Evolutionary conservation across 139 green algal genomes (phyloP).

Genomic region (Tetradesmus obliquus): DNA sequence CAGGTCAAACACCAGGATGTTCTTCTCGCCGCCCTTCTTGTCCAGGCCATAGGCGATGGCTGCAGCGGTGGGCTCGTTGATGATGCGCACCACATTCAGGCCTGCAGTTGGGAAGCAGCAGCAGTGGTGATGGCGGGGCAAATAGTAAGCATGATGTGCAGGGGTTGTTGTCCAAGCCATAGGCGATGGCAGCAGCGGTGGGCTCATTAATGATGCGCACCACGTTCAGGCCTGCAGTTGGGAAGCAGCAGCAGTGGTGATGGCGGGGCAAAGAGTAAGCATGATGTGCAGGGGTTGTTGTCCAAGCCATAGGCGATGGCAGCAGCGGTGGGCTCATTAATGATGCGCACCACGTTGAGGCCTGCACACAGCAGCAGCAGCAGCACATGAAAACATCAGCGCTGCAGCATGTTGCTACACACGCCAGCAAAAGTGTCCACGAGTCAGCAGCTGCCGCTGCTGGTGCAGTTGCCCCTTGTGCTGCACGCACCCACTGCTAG

Average conservation of each 20-base stretch:
- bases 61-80: constrained; percentile 99
- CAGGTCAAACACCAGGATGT: constrained; percentile 99
- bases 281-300: neutral
- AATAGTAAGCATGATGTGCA: neutral
- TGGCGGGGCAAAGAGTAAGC: neutral
- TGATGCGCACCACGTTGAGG: constrained; percentile 75
- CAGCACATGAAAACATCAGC: constrained; percentile 29
- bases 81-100: constrained; percentile 90
- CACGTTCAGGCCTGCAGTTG: constrained; percentile 86
- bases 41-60: constrained; percentile 98
- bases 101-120: constrained; percentile 1
- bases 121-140: neutral
- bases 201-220: constrained; percentile 99
- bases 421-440: neutral
- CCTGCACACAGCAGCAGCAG: too few relatives aligned
- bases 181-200: constrained; percentile 96
- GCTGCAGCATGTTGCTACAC: neutral
- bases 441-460: neutral
- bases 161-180: constrained; percentile 83
- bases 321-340: constrained; percentile 98
- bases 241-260: neutral
- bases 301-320: constrained; percentile 97
- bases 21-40: constrained; percentile 98
- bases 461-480: neutral
- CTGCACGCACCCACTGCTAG: neutral